These are phyloP conservation scores for Xylariales sp. DNA, from an alignment of 2,329 filamentous ascomycete genomes.

Conservation along the genomic window DNA sequence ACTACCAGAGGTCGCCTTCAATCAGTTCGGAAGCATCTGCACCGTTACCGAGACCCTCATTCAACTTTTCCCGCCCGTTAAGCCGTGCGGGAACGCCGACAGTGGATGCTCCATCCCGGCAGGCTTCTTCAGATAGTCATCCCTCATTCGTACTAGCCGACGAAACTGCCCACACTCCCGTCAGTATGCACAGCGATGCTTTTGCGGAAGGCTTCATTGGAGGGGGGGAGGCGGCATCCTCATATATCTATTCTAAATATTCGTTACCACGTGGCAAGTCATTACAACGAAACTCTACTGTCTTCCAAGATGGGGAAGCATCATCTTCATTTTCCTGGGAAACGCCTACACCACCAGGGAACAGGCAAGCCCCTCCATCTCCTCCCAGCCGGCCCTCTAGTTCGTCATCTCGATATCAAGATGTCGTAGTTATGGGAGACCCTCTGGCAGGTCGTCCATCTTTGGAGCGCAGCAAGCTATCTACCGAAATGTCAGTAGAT, in stretches of 20 bases:
- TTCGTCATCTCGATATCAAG: slow-evolving; percentile 56
- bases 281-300: slow-evolving; percentile 74
- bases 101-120: slow-evolving; percentile 68
- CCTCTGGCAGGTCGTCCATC: slow-evolving; percentile 59
- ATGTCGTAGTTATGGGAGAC: slow-evolving; percentile 54
- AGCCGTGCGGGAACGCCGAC: slow-evolving; percentile 76
- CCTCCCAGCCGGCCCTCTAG: slow-evolving; percentile 71
- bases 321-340: slow-evolving; percentile 72
- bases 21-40: slow-evolving; percentile 83
- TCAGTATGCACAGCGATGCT: slow-evolving; percentile 78
- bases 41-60: slow-evolving; percentile 75
- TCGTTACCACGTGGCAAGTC: slow-evolving; percentile 83
- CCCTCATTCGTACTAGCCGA: slow-evolving; percentile 72
- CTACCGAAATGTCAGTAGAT: slow-evolving; percentile 58
- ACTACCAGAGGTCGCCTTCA: slow-evolving; percentile 82
- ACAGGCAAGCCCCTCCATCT: slow-evolving; percentile 67
- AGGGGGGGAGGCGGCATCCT: slow-evolving; percentile 66
- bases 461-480: slow-evolving; percentile 62
- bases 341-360: slow-evolving; percentile 58
- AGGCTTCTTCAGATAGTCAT: slow-evolving; percentile 75
- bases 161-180: slow-evolving; percentile 74
- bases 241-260: slow-evolving; percentile 90
- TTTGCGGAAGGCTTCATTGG: slow-evolving; percentile 66
- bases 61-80: slow-evolving; percentile 94
- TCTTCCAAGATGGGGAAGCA: slow-evolving; percentile 66